A percentile compares a stretch with the other conserved stretches of the same genome.
Conservation (phyloP, 179 eudicot species). For the Silene noctiflora region DNA sequence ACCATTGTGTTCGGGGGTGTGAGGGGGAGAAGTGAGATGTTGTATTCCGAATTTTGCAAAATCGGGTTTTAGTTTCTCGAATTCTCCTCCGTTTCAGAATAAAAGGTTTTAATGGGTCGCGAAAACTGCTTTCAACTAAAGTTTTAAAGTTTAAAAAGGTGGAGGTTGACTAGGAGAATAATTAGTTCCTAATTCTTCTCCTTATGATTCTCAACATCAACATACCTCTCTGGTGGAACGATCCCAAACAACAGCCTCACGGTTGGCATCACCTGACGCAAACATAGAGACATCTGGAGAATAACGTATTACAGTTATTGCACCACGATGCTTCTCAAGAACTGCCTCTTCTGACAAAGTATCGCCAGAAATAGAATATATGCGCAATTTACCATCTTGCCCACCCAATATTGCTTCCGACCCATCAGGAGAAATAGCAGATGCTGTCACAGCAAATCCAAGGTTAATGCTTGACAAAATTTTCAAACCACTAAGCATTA, state of each 20-base stretch:
- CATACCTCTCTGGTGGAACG: slow-evolving; percentile 72
- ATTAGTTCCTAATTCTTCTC: too few species aligned
- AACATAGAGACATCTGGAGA: slow-evolving; percentile 92
- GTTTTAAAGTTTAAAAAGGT: too few species aligned
- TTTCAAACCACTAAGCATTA: slow-evolving; percentile 64
- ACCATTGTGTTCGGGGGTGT: too few species aligned
- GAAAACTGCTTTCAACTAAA: too few species aligned
- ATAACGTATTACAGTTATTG: slow-evolving; percentile 77
- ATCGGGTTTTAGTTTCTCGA: too few species aligned
- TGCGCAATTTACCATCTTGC: slow-evolving; percentile 81
- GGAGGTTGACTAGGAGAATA: too few species aligned
- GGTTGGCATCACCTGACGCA: slow-evolving; percentile 88
- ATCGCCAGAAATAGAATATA: slow-evolving; percentile 71
- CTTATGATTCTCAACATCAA: too few species aligned
- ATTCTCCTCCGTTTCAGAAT: too few species aligned
- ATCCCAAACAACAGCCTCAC: slow-evolving; percentile 98
- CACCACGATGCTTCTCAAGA: slow-evolving; percentile 91
- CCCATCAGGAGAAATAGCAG: slow-evolving; percentile 80
- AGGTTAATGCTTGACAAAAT: slow-evolving; percentile 58
- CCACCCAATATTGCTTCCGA: slow-evolving; percentile 79
- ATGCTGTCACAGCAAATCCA: slow-evolving; percentile 77
- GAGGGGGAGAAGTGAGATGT: too few species aligned
- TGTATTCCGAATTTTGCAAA: too few species aligned
- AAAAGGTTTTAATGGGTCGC: too few species aligned
- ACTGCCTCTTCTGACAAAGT: slow-evolving; percentile 70